Evolutionary conservation across 495 filamentous ascomycete genomes (phyloP), one percentile per base, ranked within the genome.

Genomic region (Penicillium crystallinum): DNA sequence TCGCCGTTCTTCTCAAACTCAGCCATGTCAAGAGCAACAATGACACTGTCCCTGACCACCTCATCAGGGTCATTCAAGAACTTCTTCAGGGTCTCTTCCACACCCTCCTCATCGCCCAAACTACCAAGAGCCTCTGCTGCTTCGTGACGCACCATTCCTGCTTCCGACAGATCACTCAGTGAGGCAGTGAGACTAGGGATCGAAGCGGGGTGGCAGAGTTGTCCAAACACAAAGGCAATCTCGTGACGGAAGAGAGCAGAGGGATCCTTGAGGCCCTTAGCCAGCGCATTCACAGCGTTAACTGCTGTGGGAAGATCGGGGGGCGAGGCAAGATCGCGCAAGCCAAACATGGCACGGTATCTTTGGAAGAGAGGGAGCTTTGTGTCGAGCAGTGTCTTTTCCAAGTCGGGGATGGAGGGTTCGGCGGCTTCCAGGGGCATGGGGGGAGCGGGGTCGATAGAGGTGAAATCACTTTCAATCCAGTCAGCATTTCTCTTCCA

Each of bases 181-280:
- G 86, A 83, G 35, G 80, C 81, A 22, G 88, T 84, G 15, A 99
- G 81, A 50, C 87, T 89, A 8, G 93, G 90, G 60, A 99, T 95
- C 0, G 88, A 93, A n/a, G 91, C 91, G 1, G 95, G 93, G 65
- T 97, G 92, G 45, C 87, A 88, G 22, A 99, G 78, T 62, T 99
- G 95, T 19, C 93, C 93, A 58, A 97, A 99, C 10, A 99, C 92
- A 64, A 99, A 99, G 10, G 95, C 93, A 59, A 97, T 88, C 64
- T 99, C 93, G 70, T 99, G 93, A 52, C 93, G 81, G 77, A 99
- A 97, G n/a, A 99, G 82, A 17, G 91, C 90, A 36, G 90, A 95
- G 9, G 82, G 77, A 65, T 99, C 93, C 7, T 76, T 75, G 61
- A 99, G 85, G 2, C 93, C 95, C 60, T 81, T 84, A n/a, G 92